A percentile compares a stretch with the other conserved stretches of the same genome.
Evolutionary conservation across 345 rosid genomes (phyloP).

Genomic region (Camelina neglecta): DNA sequence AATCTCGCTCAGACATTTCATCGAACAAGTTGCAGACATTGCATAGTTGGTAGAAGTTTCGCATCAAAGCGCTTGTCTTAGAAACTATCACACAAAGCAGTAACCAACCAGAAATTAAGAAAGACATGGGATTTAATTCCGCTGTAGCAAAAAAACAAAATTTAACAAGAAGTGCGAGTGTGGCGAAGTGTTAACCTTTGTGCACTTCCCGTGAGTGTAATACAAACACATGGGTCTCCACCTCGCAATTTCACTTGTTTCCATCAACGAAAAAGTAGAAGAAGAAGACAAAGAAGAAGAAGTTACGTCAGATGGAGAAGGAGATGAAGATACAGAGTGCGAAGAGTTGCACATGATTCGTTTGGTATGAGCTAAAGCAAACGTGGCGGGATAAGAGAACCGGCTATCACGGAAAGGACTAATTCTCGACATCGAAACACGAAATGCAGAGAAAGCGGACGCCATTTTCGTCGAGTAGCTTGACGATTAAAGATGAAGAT

Average conservation of each 20-base stretch:
- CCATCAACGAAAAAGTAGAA: constrained; percentile 39
- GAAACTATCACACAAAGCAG: not conserved
- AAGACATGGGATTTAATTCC: not conserved
- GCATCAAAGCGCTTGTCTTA: not conserved
- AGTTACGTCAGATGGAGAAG: constrained; percentile 31
- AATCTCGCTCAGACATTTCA: constrained; percentile 40
- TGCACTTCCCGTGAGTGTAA: constrained; percentile 80
- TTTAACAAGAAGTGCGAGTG: constrained; percentile 6
- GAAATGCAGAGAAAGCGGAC: constrained; percentile 29
- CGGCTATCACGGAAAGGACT: constrained; percentile 31
- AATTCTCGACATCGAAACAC: constrained; percentile 41
- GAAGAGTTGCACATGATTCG: constrained; percentile 38
- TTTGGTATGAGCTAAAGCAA: constrained; percentile 26
- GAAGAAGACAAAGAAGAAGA: constrained; percentile 23
- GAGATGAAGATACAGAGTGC: constrained; percentile 40
- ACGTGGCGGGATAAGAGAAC: constrained; percentile 30
- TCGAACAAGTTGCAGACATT: constrained; percentile 48
- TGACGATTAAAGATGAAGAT: constrained; percentile 19
- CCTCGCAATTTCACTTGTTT: constrained; percentile 31
- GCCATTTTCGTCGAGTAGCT: constrained; percentile 42
- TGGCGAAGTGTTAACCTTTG: constrained; percentile 52
- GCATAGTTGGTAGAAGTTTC: not conserved
- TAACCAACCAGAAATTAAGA: not conserved
- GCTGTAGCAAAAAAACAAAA: not conserved
- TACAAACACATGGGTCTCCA: constrained; percentile 92